Evolutionary conservation across 805 yeast genomes (phyloP).

Genomic region (Candida qinlingensis): DNA sequence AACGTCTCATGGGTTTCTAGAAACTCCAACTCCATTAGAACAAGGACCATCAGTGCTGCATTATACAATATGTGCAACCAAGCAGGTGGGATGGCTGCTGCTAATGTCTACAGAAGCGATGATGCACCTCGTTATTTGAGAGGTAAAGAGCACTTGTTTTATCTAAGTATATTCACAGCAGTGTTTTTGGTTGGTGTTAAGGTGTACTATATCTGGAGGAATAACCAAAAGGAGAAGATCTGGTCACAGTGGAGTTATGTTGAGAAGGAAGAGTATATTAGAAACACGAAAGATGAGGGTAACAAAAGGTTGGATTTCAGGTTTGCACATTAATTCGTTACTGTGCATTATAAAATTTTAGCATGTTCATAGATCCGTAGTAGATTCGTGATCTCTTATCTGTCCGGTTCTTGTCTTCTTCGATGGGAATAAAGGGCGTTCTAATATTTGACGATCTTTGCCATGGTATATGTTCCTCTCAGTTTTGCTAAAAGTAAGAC

Average conservation of each 20-base stretch:
- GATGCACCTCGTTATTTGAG: conserved; percentile 56
- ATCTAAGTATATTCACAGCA: conserved; percentile 3
- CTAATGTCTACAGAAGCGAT: conserved; percentile 49
- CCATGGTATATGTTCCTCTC: too few relatives aligned
- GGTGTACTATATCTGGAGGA: conserved; percentile 25
- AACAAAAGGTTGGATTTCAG: conserved; percentile 52
- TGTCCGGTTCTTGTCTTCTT: too few relatives aligned
- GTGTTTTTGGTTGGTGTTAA: conserved; percentile 16
- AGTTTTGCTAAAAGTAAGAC: too few relatives aligned
- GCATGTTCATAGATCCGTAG: background rate
- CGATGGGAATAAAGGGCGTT: too few relatives aligned
- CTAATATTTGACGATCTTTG: too few relatives aligned
- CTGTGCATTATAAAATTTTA: too few relatives aligned
- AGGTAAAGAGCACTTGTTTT: conserved; percentile 39
- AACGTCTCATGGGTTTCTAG: conserved; percentile 42
- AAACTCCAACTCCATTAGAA: conserved; percentile 55
- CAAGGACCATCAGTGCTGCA: conserved; percentile 60
- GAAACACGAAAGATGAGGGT: conserved; percentile 46
- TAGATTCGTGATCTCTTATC: background rate
- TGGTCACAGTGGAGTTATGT: conserved; percentile 49
- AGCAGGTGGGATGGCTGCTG: conserved; percentile 46
- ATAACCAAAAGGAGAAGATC: conserved; percentile 34
- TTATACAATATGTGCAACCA: conserved; percentile 62
- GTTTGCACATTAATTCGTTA: conserved; percentile 19
- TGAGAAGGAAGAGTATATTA: conserved; percentile 44